Evolutionary conservation across 495 filamentous ascomycete genomes (phyloP).

Genomic region (Amorphotheca resinae): DNA sequence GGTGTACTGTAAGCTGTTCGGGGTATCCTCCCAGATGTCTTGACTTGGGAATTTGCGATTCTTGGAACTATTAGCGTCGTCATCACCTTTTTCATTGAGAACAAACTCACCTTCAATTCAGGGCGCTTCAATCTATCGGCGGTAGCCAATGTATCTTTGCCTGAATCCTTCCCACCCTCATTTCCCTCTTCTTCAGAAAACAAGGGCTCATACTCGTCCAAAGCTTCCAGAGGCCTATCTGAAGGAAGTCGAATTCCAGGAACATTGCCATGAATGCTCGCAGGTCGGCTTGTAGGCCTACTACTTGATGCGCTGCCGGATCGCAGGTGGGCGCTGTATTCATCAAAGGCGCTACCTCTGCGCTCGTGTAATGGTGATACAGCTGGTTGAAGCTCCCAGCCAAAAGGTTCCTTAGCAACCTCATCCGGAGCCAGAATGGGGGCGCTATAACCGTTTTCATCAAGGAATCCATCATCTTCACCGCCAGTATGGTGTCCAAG

Average conservation of each 20-base stretch:
- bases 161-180: constrained; percentile 24
- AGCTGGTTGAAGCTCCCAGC: constrained; percentile 45
- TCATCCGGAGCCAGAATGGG: constrained; percentile 92
- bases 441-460: constrained; percentile 43
- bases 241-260: constrained; percentile 14
- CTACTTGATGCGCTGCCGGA: constrained; percentile 36
- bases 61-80: not conserved
- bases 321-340: constrained; percentile 22
- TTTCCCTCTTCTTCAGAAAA: constrained; percentile 78
- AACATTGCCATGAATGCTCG: constrained; percentile 44
- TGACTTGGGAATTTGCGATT: constrained; percentile 80
- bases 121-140: constrained; percentile 53
- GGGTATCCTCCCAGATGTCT: constrained; percentile 96
- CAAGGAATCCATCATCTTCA: constrained; percentile 33
- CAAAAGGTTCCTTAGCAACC: constrained; percentile 59
- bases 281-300: constrained; percentile 59
- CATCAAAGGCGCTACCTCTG: constrained; percentile 43
- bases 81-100: not conserved
- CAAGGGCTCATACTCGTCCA: constrained; percentile 89
- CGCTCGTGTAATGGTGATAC: constrained; percentile 55
- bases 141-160: constrained; percentile 36
- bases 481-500: constrained; percentile 10
- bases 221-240: constrained; percentile 69
- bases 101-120: constrained; percentile 28
- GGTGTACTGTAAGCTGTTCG: constrained; percentile 70